Percentiles rank a stretch among this genome's conserved stretches.
Evolutionary conservation across 352 stramenopile species (phyloP).

Genomic region (Phytophthora citricola): DNA sequence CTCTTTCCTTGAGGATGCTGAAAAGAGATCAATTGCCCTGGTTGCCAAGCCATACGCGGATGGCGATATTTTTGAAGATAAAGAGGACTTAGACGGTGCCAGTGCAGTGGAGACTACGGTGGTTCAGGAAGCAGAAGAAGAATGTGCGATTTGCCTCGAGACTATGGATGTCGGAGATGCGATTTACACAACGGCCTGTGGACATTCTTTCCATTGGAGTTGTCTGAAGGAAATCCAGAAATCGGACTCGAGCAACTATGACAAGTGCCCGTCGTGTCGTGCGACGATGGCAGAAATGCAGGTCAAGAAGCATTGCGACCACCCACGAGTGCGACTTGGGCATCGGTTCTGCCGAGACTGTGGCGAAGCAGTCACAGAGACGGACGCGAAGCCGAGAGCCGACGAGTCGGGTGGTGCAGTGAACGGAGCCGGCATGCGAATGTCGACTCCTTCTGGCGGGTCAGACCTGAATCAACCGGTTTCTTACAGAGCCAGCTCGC

Average conservation of each 20-base stretch:
- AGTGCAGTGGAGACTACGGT: conserved; percentile 47
- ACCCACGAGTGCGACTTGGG: conserved; percentile 78
- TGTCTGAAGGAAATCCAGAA: conserved; percentile 86
- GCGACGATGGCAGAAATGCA: conserved; percentile 82
- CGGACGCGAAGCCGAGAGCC: conserved; percentile 69
- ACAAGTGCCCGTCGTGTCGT: conserved; percentile 86
- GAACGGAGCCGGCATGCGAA: conserved; percentile 19
- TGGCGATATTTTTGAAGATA: conserved; percentile 32
- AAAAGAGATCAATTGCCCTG: conserved; percentile 60
- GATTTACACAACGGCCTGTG: conserved; percentile 85
- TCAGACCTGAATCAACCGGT: conserved; percentile 51
- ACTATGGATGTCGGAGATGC: conserved; percentile 81
- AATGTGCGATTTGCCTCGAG: conserved; percentile 88
- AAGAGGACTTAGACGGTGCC: conserved; percentile 24
- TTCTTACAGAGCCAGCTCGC: conserved; percentile 81
- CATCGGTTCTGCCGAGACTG: conserved; percentile 87
- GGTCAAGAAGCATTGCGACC: conserved; percentile 85
- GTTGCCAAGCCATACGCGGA: conserved; percentile 40
- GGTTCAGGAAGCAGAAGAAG: conserved; percentile 75
- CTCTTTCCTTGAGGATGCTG: conserved; percentile 64
- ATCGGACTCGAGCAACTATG: conserved; percentile 82
- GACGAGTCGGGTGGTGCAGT: conserved; percentile 39
- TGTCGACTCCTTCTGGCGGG: conserved; percentile 26
- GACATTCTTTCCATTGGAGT: conserved; percentile 87
- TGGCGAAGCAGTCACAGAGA: conserved; percentile 57